A percentile compares a stretch with the other conserved stretches of the same genome.
Conservation (phyloP, 805 yeast genomes). For the Citeromyces matritensis region DNA sequence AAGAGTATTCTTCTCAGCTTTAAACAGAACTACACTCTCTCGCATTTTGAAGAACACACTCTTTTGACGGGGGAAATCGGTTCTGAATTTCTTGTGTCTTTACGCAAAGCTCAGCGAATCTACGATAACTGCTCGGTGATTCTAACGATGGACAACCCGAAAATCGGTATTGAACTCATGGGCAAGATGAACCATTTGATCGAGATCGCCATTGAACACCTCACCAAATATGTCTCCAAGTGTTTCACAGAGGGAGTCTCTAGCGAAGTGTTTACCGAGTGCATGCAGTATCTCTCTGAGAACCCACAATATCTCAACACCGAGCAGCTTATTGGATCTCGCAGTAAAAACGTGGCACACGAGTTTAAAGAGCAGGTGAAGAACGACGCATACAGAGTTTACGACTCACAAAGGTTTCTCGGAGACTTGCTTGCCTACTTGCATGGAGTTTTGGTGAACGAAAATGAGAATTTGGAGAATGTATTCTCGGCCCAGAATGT, state of each 20-base stretch:
- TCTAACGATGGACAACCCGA: slow-evolving; percentile 53
- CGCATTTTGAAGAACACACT: slow-evolving; percentile 55
- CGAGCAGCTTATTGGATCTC: slow-evolving; percentile 46
- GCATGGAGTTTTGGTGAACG: slow-evolving; percentile 78
- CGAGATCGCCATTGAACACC: slow-evolving; percentile 35
- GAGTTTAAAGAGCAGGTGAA: slow-evolving; percentile 51
- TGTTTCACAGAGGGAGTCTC: slow-evolving; percentile 7
- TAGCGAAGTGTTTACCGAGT: slow-evolving; percentile 3
- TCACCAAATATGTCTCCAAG: slow-evolving; percentile 22
- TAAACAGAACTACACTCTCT: slow-evolving; percentile 48
- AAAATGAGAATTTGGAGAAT: slow-evolving; percentile 57
- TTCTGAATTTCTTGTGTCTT: slow-evolving; percentile 35
- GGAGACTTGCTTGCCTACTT: slow-evolving; percentile 85
- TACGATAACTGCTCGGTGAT: slow-evolving; percentile 56
- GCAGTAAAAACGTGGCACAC: slow-evolving; percentile 46
- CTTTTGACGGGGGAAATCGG: slow-evolving; percentile 29
- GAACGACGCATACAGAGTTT: slow-evolving; percentile 22
- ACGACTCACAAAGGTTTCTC: slow-evolving; percentile 69
- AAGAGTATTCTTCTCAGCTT: slow-evolving; percentile 35
- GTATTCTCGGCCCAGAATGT: slow-evolving; percentile 27
- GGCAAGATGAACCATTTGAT: slow-evolving; percentile 35
- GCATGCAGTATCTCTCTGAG: slow-evolving; percentile 13
- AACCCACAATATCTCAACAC: slow-evolving; percentile 37
- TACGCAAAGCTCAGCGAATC: slow-evolving; percentile 48
- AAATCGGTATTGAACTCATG: slow-evolving; percentile 53